phyloP scores from a whole-genome alignment of 2,329 filamentous ascomycete species.

The Cladosporium sp. region DNA sequence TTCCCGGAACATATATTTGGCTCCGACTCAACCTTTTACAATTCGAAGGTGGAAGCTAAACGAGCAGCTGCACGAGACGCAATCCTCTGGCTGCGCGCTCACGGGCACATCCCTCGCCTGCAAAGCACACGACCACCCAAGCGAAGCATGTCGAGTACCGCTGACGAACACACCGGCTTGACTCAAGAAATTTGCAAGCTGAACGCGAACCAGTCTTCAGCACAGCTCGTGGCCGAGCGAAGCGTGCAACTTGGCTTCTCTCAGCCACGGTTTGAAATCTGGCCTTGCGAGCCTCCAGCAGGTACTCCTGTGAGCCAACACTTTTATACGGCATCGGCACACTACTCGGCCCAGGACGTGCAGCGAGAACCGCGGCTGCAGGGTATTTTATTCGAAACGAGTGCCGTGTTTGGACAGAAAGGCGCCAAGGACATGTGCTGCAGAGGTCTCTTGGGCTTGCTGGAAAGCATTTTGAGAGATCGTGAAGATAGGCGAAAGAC shows the following conservation, averaged over 20 bases:
- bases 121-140: constrained; percentile 20
- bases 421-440: constrained; percentile 48
- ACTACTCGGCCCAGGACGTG: constrained; percentile 27
- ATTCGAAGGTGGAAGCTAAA: constrained; percentile 40
- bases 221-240: constrained; percentile 21
- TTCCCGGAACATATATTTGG: constrained; percentile 33
- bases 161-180: constrained; percentile 8
- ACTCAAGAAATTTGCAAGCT: not conserved
- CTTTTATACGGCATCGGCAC: constrained; percentile 35
- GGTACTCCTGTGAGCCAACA: constrained; percentile 15
- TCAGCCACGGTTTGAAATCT: constrained; percentile 19
- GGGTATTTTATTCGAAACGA: constrained; percentile 39
- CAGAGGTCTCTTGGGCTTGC: constrained; percentile 35
- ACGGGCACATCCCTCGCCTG: constrained; percentile 24
- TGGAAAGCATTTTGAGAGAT: constrained; percentile 31
- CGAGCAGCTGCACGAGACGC: constrained; percentile 39
- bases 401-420: constrained; percentile 45
- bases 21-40: constrained; percentile 28
- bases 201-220: constrained; percentile 1
- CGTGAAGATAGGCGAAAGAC: not conserved
- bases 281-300: constrained; percentile 12
- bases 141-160: constrained; percentile 12
- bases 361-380: constrained; percentile 24
- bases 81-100: constrained; percentile 37
- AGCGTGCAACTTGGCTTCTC: constrained; percentile 23